Evolutionary conservation across 2,329 filamentous ascomycete species (phyloP), one percentile per base, ranked within the genome.

Genomic region (Arthrobotrys megalospora): DNA sequence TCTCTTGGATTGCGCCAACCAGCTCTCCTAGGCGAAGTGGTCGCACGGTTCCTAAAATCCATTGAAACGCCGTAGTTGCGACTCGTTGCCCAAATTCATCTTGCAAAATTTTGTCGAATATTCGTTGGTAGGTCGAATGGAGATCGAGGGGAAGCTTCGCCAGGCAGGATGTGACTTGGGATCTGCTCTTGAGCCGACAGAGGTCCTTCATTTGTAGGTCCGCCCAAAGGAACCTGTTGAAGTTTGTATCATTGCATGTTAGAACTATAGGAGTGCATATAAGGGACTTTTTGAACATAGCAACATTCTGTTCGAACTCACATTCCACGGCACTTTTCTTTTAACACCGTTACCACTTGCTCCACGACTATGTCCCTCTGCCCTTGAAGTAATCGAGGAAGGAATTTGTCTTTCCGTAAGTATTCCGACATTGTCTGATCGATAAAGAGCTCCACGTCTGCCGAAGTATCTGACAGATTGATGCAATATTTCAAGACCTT

Each of bases 401-500:
- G 19, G 28, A 71, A 62, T 14, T 16, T 36, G 3, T 21, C 36
- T 14, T 16, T 24, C n/a, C 43, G 1, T 7, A 71, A 11, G 47
- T 71, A 63, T 6, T 63, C 16, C 8, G 14, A n/a, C 52, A 71
- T 62, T 14, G 7, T 16, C 24, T 6, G 6, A 16, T 32, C 36
- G 34, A 36, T 79, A 43, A 78, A 66, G 11, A 28, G 58, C 21
- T 21, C 21, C 6, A 75, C 62, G 53, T 69, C 76, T 21, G 4
- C 34, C 16, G 48, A 55, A 34, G 32, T 79, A 58, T 58, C 76
- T 19, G 12, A 64, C 47, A 50, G 53, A 10, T 65, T 36, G 19
- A 65, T 47, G 43, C 62, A 45, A 66, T 81, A 78, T 45, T 80
- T 76, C 1, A 43, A 32, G 43, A 84, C 82, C 34, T 81, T 60